Base-by-base conservation (phyloP, 129 eudicot genomes). In the Chrysanthemum makinoi region DNA sequence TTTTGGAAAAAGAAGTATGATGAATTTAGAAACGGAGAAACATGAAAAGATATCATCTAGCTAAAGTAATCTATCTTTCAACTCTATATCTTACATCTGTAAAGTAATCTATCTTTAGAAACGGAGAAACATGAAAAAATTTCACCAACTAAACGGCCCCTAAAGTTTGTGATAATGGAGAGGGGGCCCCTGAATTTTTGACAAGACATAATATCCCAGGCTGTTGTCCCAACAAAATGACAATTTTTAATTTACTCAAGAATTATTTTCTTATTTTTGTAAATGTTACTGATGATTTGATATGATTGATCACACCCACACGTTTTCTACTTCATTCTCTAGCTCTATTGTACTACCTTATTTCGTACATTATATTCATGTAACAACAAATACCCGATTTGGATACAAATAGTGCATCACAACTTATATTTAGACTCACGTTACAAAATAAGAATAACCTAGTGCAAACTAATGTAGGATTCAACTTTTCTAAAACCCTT, bases 211-310 rank as follows among this genome's bases (percentile, higher is more conserved):
- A 71, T 55, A 64, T 48, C 81, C 68, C 81, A 78, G 81, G 81
- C 81, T 78, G 81, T 71, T 78, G 81, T 78, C 77, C 54, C 68
- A 78, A 71, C 77, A 70, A 78, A 70, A 78, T 78, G 81, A 78
- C 81, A 78, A 78, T 30, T 57, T 52, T 52, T 53, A 26, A 70
- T 77, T 62, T 43, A 77, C 64, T 39, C 28, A 69, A 20, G 22
- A 3, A 20, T 65, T 69, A 26, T 33, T 22, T 63, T 20, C 22
- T 53, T 55, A 26, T 13, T 18, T 74, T 20, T 20, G 22, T 20
- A 20, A 20, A 20, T 20, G 22, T 20, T 20, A 20, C 22, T 20
- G 22, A 20, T 20, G 66, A 62, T 69, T 77, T 77, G 72, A 77
- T 54, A 53, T 63, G 81, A 54, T 70, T 72, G 72, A 78, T 78